These are phyloP conservation scores for Alternaria sp. DNA, from an alignment of 2,329 filamentous ascomycete species.

Conservation along the genomic window DNA sequence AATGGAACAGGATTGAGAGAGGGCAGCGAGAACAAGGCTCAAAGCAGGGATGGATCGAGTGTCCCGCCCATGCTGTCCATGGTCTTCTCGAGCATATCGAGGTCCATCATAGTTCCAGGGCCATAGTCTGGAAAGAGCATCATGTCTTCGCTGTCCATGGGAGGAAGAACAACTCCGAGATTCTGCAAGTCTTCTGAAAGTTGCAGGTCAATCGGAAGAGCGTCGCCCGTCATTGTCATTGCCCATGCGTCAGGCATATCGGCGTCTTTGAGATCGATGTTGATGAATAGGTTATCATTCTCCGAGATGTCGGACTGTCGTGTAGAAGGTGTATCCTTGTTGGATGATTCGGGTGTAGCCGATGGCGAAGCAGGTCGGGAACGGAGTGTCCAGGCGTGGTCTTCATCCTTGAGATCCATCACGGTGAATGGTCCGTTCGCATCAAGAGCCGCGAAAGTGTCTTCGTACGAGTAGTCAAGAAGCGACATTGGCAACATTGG, in stretches of 20 bases:
- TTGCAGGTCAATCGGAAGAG: constrained; percentile 43
- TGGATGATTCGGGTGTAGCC: constrained; percentile 46
- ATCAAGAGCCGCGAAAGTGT: constrained; percentile 45
- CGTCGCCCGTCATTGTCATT: constrained; percentile 36
- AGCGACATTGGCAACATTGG: constrained; percentile 39
- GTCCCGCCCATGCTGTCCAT: constrained; percentile 41
- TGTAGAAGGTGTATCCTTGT: constrained; percentile 50
- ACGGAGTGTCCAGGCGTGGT: constrained; percentile 45
- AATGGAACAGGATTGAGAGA: neutral
- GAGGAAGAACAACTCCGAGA: constrained; percentile 43
- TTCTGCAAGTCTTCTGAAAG: constrained; percentile 43
- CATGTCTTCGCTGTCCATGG: constrained; percentile 48
- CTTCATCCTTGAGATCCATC: constrained; percentile 47
- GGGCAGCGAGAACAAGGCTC: neutral
- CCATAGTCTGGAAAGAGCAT: constrained; percentile 44
- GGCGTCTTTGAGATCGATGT: constrained; percentile 47
- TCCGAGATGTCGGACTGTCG: constrained; percentile 55
- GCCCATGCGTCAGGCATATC: constrained; percentile 48
- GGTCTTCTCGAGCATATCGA: constrained; percentile 45
- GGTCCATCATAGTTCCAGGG: constrained; percentile 40
- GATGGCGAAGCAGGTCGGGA: constrained; percentile 44
- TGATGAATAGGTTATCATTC: constrained; percentile 53
- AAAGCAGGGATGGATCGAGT: constrained; percentile 30
- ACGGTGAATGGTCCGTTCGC: constrained; percentile 43
- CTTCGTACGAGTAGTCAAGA: constrained; percentile 46